These are phyloP conservation scores for Microbotryum violaceum DNA, from an alignment of 1,284 basidiomycete species.

Conservation along the genomic window DNA sequence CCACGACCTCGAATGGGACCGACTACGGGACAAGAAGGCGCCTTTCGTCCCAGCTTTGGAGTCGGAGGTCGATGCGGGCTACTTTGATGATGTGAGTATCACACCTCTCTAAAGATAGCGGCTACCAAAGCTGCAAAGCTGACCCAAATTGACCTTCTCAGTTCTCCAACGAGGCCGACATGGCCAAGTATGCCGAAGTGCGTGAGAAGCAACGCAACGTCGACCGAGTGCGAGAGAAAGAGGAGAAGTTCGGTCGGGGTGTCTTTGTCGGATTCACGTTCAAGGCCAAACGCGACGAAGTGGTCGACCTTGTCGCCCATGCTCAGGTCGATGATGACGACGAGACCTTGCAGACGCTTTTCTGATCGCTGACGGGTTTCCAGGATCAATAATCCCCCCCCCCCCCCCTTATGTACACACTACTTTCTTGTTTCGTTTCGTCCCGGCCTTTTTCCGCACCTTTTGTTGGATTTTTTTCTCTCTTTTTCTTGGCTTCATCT, in stretches of 20 bases:
- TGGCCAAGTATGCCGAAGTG: slow-evolving; percentile 88
- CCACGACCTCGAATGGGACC: slow-evolving; percentile 62
- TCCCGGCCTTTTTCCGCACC: too few species aligned
- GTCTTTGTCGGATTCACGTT: slow-evolving; percentile 99
- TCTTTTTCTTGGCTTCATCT: too few species aligned
- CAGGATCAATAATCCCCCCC: too few species aligned
- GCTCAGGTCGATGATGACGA: background rate
- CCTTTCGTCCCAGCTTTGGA: slow-evolving; percentile 95
- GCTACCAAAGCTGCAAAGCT: background rate
- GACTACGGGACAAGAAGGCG: slow-evolving; percentile 67
- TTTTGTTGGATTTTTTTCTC: too few species aligned
- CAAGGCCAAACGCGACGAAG: slow-evolving; percentile 24
- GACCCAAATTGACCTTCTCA: background rate
- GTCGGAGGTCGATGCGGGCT: slow-evolving; percentile 90
- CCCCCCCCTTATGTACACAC: too few species aligned
- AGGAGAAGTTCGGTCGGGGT: slow-evolving; percentile 57
- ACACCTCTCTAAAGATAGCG: slow-evolving; percentile 19
- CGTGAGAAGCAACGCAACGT: slow-evolving; percentile 95
- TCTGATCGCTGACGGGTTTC: background rate
- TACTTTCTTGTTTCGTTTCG: too few species aligned
- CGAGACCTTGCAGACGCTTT: slow-evolving; percentile 7
- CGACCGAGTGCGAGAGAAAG: slow-evolving; percentile 80
- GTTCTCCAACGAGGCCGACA: slow-evolving; percentile 59
- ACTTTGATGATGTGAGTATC: slow-evolving; percentile 94
- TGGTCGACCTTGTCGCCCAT: background rate